These are phyloP conservation scores for Nasturtium officinale DNA, from an alignment of 345 rosid species.

Conservation along the genomic window DNA sequence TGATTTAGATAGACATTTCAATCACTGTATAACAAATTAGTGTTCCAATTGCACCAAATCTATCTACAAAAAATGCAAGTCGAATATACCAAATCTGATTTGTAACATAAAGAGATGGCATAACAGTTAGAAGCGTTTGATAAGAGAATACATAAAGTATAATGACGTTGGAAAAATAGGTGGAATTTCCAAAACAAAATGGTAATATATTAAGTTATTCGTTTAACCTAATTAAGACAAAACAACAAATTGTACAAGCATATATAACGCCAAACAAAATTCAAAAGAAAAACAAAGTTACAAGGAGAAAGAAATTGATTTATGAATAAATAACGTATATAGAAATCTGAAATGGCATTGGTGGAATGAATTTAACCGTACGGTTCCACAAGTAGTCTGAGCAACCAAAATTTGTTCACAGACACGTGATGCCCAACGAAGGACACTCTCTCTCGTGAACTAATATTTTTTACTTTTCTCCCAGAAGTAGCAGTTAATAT, in stretches of 20 bases:
- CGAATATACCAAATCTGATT: not conserved
- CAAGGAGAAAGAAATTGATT: not conserved
- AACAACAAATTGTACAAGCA: not conserved
- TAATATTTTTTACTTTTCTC: slow-evolving; percentile 17
- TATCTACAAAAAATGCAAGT: not conserved
- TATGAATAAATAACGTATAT: not conserved
- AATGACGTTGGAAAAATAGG: not conserved
- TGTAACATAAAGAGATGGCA: not conserved
- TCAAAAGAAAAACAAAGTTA: not conserved
- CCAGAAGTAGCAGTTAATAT: not conserved
- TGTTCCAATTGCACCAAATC: not conserved
- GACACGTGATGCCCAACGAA: slow-evolving; percentile 35
- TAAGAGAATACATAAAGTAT: no score
- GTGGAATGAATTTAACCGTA: slow-evolving; percentile 24
- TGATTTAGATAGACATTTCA: not conserved
- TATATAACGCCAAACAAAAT: not conserved
- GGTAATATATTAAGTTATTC: not conserved
- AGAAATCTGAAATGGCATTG: slow-evolving; percentile 26
- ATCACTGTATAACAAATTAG: not conserved
- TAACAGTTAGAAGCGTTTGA: no score
- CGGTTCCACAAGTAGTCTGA: slow-evolving; percentile 32
- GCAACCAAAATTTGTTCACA: slow-evolving; percentile 24
- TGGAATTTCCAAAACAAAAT: not conserved
- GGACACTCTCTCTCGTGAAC: slow-evolving; percentile 24
- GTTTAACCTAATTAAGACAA: slow-evolving; percentile 6